Evolutionary conservation across 202 grass and related monocot genomes (phyloP).

Genomic region (Dendrocalamus latiflorus): DNA sequence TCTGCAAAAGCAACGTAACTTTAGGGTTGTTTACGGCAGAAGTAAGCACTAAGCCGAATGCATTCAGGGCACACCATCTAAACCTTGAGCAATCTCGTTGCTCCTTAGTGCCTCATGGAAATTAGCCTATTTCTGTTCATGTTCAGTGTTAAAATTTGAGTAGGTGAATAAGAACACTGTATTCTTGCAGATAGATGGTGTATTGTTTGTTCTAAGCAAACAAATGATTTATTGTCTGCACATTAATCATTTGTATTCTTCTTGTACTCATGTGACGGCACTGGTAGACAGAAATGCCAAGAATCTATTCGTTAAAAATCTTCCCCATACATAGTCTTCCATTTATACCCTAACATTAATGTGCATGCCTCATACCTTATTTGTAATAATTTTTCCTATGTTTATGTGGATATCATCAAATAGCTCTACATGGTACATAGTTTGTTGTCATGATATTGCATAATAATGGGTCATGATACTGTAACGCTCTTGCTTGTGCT

Average conservation of each 20-base stretch:
- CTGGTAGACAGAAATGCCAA: neutral
- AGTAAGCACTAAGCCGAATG: neutral
- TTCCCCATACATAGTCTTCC: neutral
- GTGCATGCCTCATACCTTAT: neutral
- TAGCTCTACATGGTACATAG: neutral
- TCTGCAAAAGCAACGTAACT: neutral
- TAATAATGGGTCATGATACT: neutral
- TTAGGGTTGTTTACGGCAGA: neutral
- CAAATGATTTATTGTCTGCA: neutral
- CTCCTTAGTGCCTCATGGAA: neutral
- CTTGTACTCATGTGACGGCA: neutral
- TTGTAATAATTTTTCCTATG: neutral
- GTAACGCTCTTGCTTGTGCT: neutral
- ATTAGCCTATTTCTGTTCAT: neutral
- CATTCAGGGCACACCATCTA: neutral
- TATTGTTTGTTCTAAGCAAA: neutral
- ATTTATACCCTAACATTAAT: too few species aligned
- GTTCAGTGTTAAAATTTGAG: neutral
- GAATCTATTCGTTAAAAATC: neutral
- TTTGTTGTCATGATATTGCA: neutral
- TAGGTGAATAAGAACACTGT: neutral
- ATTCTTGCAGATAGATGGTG: neutral
- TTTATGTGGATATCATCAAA: neutral
- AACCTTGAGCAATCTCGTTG: neutral
- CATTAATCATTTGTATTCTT: neutral